phyloP scores from a whole-genome alignment of 345 rosid species.

The Pistacia atlantica region DNA sequence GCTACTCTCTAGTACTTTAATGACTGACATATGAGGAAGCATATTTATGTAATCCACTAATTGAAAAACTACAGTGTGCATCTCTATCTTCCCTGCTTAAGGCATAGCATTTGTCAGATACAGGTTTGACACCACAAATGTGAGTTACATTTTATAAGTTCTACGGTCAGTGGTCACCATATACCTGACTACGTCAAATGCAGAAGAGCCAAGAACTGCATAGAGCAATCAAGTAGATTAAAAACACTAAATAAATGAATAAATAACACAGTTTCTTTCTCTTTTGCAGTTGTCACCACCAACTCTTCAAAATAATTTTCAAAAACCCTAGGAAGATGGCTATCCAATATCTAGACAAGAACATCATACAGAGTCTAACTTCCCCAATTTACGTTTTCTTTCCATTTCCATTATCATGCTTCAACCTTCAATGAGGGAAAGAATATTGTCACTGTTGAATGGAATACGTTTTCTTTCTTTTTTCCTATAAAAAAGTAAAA shows the following conservation, averaged over 20 bases:
- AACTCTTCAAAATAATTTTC: neutral
- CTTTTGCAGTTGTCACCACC: neutral
- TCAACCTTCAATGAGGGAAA: neutral
- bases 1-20: neutral
- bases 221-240: neutral
- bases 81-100: slow-evolving; percentile 1
- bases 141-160: neutral
- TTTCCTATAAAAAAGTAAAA: too few relatives aligned
- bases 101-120: neutral
- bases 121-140: neutral
- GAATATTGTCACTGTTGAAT: neutral
- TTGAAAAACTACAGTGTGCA: neutral
- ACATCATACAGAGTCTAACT: neutral
- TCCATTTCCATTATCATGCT: neutral
- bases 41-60: neutral
- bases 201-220: too few relatives aligned
- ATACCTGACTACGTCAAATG: neutral
- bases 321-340: neutral
- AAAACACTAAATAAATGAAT: neutral
- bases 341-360: neutral
- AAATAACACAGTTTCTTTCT: too few relatives aligned
- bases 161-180: neutral
- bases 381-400: neutral
- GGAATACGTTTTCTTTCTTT: neutral
- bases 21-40: neutral